phyloP scores from a whole-genome alignment of 2,329 filamentous ascomycete species.

The Hypocrella siamensis region DNA sequence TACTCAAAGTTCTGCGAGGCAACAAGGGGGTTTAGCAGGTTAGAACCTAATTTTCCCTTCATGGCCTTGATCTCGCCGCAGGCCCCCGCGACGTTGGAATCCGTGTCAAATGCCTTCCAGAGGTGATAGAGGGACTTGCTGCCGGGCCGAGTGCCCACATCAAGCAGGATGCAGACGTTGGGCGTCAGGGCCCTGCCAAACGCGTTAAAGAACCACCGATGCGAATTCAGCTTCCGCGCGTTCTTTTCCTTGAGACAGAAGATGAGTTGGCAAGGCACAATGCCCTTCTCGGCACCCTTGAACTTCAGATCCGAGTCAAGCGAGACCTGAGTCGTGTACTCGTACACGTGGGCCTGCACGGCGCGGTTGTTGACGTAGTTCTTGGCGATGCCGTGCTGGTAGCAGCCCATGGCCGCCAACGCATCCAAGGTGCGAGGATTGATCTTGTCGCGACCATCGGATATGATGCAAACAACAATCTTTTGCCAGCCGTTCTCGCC shows the following conservation, averaged over 20 bases:
- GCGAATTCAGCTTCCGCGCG: slow-evolving; percentile 92
- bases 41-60: slow-evolving; percentile 70
- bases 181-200: slow-evolving; percentile 86
- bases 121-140: slow-evolving; percentile 87
- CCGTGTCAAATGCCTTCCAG: slow-evolving; percentile 97
- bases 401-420: slow-evolving; percentile 90
- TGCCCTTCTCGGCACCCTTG: slow-evolving; percentile 97
- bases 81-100: slow-evolving; percentile 92
- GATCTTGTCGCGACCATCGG: slow-evolving; percentile 79
- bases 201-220: slow-evolving; percentile 98
- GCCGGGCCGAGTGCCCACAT: slow-evolving; percentile 87
- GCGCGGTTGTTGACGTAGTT: slow-evolving; percentile 94
- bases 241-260: slow-evolving; percentile 99
- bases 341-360: slow-evolving; percentile 93
- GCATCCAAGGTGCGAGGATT: slow-evolving; percentile 88
- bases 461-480: slow-evolving; percentile 94
- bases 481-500: slow-evolving; percentile 97
- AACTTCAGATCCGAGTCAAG: slow-evolving; percentile 93
- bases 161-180: slow-evolving; percentile 91
- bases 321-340: slow-evolving; percentile 96
- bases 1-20: slow-evolving; percentile 99
- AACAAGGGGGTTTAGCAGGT: slow-evolving; percentile 83
- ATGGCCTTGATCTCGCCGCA: slow-evolving; percentile 97
- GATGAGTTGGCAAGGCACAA: slow-evolving; percentile 94
- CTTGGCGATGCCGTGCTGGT: slow-evolving; percentile 96